These are phyloP conservation scores for Ramaria sp. DNA, from an alignment of 768 basidiomycete species.

Conservation along the genomic window DNA sequence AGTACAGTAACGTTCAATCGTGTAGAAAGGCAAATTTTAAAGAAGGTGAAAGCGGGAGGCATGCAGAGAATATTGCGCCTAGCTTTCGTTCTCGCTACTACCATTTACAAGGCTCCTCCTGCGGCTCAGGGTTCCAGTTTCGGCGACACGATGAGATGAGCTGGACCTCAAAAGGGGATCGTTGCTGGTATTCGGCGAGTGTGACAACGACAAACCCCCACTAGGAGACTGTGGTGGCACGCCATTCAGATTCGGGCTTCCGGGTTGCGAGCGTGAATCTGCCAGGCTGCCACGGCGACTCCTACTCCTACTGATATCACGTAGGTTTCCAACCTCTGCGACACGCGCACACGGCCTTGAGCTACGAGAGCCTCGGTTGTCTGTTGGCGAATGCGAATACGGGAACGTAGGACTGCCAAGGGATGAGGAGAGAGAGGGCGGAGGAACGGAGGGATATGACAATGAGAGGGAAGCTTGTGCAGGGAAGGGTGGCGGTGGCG, in stretches of 20 bases:
- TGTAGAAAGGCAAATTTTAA: background rate
- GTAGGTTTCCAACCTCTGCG: constrained; percentile 56
- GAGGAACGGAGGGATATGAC: constrained; percentile 76
- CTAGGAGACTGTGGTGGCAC: background rate
- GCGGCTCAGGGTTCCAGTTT: constrained; percentile 2
- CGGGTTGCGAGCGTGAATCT: constrained; percentile 6
- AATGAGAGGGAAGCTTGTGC: constrained; percentile 32
- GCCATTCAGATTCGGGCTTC: constrained; percentile 2
- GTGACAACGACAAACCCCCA: background rate
- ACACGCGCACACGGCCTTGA: constrained; percentile 45
- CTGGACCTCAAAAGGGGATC: background rate
- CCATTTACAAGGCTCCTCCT: background rate
- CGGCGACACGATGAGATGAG: constrained; percentile 7
- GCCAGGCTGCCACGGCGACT: constrained; percentile 12
- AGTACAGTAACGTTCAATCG: background rate
- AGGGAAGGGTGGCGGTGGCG: constrained; percentile 23
- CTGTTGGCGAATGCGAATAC: constrained; percentile 25
- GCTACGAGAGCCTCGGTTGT: constrained; percentile 52
- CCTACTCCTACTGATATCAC: constrained; percentile 7
- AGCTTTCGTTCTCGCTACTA: background rate
- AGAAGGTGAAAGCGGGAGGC: background rate
- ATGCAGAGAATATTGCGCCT: background rate
- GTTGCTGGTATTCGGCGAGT: background rate
- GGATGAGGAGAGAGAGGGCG: constrained; percentile 69
- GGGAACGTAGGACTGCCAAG: constrained; percentile 54